These are phyloP conservation scores for Diaporthe australafricana DNA, from an alignment of 2,329 filamentous ascomycete species.

Conservation along the genomic window DNA sequence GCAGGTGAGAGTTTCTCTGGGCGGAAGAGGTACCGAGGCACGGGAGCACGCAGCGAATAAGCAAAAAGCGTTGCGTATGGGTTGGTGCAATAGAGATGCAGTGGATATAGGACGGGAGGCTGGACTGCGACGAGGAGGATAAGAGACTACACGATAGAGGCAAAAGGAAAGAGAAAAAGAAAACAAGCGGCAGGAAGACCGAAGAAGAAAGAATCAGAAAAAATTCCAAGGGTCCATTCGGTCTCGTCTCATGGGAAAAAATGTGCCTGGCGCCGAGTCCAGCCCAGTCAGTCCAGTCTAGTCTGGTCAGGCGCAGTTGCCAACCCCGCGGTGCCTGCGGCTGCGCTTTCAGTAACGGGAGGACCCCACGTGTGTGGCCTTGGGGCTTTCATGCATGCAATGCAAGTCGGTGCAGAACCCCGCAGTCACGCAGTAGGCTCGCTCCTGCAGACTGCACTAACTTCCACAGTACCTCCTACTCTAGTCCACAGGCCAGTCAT, in stretches of 20 bases:
- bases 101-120: background rate
- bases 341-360: background rate
- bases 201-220: background rate
- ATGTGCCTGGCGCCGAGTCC: slow-evolving; percentile 17
- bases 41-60: background rate
- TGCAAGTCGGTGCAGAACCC: background rate
- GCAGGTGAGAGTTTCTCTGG: background rate
- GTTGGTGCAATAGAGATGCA: background rate
- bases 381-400: slow-evolving; percentile 14
- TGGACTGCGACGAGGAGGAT: background rate
- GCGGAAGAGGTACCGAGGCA: background rate
- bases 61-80: background rate
- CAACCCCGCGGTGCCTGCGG: too few species aligned
- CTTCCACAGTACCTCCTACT: too few species aligned
- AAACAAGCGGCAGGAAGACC: background rate
- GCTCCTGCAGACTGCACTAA: too few species aligned
- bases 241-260: slow-evolving; percentile 26
- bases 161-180: background rate
- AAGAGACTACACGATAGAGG: background rate
- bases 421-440: background rate
- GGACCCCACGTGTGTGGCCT: slow-evolving; percentile 10
- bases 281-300: background rate
- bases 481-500: too few species aligned
- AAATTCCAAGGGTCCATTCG: slow-evolving; percentile 26
- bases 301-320: background rate